Percentiles rank a stretch among this genome's conserved stretches.
Evolutionary conservation across 352 stramenopile genomes (phyloP).

Genomic region (Phytophthora sp.): DNA sequence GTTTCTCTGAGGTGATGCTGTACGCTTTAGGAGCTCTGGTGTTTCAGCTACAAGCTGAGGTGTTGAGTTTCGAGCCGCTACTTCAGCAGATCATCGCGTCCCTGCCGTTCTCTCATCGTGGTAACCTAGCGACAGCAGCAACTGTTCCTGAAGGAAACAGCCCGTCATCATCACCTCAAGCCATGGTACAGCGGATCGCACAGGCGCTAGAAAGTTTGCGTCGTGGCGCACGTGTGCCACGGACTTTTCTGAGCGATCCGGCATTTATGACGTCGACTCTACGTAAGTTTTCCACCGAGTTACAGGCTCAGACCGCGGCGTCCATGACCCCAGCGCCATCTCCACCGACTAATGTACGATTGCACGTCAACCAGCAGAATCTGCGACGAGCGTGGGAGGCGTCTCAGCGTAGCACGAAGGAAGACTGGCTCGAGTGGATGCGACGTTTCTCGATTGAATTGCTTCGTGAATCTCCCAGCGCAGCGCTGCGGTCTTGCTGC

Average conservation of each 20-base stretch:
- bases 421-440: constrained; percentile 99
- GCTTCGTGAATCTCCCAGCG: constrained; percentile 95
- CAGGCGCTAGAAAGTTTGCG: constrained; percentile 64
- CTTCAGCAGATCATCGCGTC: constrained; percentile 68
- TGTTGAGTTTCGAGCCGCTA: constrained; percentile 78
- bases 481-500: constrained; percentile 93
- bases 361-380: constrained; percentile 94
- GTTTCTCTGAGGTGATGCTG: constrained; percentile 79
- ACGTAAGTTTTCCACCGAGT: constrained; percentile 44
- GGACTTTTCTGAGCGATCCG: constrained; percentile 59
- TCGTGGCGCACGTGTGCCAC: constrained; percentile 46
- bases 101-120: constrained; percentile 50
- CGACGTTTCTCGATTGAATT: constrained; percentile 96
- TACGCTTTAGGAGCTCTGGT: constrained; percentile 74
- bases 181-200: constrained; percentile 56
- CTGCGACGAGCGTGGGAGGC: constrained; percentile 95
- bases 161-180: constrained; percentile 40
- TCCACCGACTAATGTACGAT: constrained; percentile 58
- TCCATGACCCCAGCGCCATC: constrained; percentile 42
- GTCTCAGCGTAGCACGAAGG: constrained; percentile 89
- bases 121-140: constrained; percentile 25
- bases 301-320: constrained; percentile 37
- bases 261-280: constrained; percentile 55
- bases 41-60: constrained; percentile 78
- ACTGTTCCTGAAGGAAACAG: constrained; percentile 23